phyloP scores from a whole-genome alignment of 106 monocot genomes.

The Dioscorea dumetorum region DNA sequence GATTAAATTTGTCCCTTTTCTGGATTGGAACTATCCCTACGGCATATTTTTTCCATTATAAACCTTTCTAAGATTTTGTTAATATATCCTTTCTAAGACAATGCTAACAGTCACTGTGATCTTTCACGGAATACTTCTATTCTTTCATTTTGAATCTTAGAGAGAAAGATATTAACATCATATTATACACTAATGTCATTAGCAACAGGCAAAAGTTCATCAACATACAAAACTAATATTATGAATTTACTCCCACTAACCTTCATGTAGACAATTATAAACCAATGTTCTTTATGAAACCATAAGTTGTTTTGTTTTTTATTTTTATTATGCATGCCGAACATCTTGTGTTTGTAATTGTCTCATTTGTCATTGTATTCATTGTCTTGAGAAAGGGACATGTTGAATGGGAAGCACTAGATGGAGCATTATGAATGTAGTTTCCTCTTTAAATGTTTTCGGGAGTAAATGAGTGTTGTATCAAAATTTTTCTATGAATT shows the following conservation, averaged over 20 bases:
- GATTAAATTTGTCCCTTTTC: background rate
- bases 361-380: too few relatives aligned
- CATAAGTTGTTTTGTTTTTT: too few relatives aligned
- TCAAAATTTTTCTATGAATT: too few relatives aligned
- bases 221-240: background rate
- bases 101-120: background rate
- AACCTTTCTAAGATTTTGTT: background rate
- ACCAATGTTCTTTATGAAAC: background rate
- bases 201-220: background rate
- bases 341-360: too few relatives aligned
- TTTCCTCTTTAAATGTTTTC: too few relatives aligned
- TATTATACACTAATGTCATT: background rate
- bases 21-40: background rate
- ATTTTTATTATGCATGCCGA: too few relatives aligned
- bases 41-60: background rate
- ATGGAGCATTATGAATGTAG: too few relatives aligned
- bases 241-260: constrained; percentile 3
- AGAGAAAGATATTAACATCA: background rate
- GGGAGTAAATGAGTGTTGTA: too few relatives aligned
- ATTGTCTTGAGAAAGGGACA: too few relatives aligned
- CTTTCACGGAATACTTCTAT: background rate
- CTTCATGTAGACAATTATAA: background rate
- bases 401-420: too few relatives aligned
- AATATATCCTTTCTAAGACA: background rate
- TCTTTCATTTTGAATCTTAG: background rate